These are phyloP conservation scores for Neonectria faginata DNA, from an alignment of 2,329 filamentous ascomycete species.

Conservation along the genomic window DNA sequence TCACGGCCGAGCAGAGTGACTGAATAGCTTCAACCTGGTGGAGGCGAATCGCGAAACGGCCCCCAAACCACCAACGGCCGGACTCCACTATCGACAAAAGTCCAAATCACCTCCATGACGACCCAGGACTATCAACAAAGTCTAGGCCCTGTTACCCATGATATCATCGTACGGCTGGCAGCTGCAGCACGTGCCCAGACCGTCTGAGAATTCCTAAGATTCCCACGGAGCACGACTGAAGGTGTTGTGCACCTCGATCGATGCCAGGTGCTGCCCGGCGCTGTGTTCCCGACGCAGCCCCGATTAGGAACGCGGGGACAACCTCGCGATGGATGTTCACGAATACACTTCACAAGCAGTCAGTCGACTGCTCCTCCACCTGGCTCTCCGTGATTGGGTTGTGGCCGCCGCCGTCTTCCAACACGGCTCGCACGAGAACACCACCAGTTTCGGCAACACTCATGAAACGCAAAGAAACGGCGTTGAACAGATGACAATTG, in stretches of 20 bases:
- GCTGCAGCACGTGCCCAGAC: slow-evolving; percentile 8
- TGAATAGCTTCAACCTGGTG: slow-evolving; percentile 14
- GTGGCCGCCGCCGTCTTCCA: slow-evolving; percentile 18
- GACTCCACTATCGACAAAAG: slow-evolving; percentile 18
- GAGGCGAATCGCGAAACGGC: slow-evolving; percentile 16
- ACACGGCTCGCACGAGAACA: slow-evolving; percentile 7
- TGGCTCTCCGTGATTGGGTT: slow-evolving; percentile 18
- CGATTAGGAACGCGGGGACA: neutral
- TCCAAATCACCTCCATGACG: slow-evolving; percentile 15
- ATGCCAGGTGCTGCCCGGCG: neutral
- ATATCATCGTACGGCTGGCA: neutral
- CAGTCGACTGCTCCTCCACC: slow-evolving; percentile 1
- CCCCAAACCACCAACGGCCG: slow-evolving; percentile 20
- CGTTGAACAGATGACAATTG: slow-evolving; percentile 4
- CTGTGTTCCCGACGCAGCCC: no score
- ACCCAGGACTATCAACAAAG: slow-evolving; percentile 6
- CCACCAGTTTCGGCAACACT: slow-evolving; percentile 11
- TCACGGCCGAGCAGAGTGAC: neutral
- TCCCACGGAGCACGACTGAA: neutral
- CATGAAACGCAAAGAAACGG: slow-evolving; percentile 14
- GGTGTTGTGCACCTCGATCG: neutral
- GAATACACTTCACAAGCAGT: neutral
- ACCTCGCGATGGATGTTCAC: neutral
- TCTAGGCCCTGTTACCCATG: neutral
- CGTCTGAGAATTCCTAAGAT: slow-evolving; percentile 9